These are phyloP conservation scores for Phoma herbarum DNA, from an alignment of 2,329 filamentous ascomycete species.

Conservation along the genomic window DNA sequence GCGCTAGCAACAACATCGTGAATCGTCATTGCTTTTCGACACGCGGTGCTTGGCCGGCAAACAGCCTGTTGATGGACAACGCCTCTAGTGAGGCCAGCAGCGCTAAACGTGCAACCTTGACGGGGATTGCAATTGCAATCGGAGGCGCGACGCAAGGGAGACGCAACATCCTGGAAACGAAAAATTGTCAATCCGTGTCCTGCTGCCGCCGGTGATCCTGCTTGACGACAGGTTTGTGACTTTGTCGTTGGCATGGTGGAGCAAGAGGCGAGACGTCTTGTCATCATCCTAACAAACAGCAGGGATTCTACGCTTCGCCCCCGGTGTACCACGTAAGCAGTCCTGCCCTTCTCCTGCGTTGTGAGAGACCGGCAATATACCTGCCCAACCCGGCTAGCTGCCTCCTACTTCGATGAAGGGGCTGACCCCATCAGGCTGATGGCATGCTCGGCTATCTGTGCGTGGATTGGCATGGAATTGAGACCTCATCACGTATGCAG, in stretches of 20 bases:
- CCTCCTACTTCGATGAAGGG: slow-evolving; percentile 14
- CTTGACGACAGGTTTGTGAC: slow-evolving; percentile 24
- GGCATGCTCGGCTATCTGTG: slow-evolving; percentile 23
- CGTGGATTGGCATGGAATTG: slow-evolving; percentile 17
- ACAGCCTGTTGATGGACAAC: slow-evolving; percentile 26
- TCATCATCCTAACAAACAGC: slow-evolving; percentile 20
- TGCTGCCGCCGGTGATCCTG: slow-evolving; percentile 37
- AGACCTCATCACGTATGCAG: slow-evolving; percentile 19
- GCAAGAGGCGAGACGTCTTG: slow-evolving; percentile 23
- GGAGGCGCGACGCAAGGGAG: slow-evolving; percentile 39
- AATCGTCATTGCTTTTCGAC: slow-evolving; percentile 41
- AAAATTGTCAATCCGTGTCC: slow-evolving; percentile 31
- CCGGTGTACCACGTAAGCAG: slow-evolving; percentile 20
- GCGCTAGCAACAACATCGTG: slow-evolving; percentile 26
- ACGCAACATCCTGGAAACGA: slow-evolving; percentile 34
- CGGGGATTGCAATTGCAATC: slow-evolving; percentile 34
- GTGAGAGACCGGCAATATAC: slow-evolving; percentile 18
- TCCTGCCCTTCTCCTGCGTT: slow-evolving; percentile 9
- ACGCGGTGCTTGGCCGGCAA: slow-evolving; percentile 33
- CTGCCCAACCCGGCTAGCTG: slow-evolving; percentile 12
- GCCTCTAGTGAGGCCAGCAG: slow-evolving; percentile 32
- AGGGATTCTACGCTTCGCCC: slow-evolving; percentile 17
- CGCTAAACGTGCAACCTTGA: slow-evolving; percentile 47
- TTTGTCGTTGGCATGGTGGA: slow-evolving; percentile 24
- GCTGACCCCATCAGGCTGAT: slow-evolving; percentile 23